phyloP scores from a whole-genome alignment of 495 filamentous ascomycete genomes.

The Penicillium flavigenum region DNA sequence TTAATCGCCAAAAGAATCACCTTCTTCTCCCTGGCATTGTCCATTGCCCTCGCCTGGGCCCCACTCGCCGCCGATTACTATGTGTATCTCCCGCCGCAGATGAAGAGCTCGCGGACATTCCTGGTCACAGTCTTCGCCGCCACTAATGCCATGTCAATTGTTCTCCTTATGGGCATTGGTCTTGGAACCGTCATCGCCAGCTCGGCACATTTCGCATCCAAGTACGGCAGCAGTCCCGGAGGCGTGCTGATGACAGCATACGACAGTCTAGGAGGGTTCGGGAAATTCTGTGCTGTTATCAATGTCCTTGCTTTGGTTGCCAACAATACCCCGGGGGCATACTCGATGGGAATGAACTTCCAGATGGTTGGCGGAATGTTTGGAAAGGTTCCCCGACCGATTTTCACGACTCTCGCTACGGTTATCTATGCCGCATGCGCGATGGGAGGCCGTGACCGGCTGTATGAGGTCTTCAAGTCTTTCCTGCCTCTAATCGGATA shows the following conservation, averaged over 20 bases:
- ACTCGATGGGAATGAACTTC: slow-evolving; percentile 71
- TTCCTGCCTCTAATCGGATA: slow-evolving; percentile 53
- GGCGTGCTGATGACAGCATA: slow-evolving; percentile 67
- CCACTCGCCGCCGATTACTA: slow-evolving; percentile 56
- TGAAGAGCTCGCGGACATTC: slow-evolving; percentile 45
- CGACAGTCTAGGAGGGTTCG: slow-evolving; percentile 60
- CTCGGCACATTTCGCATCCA: slow-evolving; percentile 50
- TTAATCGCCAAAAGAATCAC: slow-evolving; percentile 59
- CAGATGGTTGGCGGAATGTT: slow-evolving; percentile 66
- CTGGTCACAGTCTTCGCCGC: slow-evolving; percentile 51
- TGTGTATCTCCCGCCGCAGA: slow-evolving; percentile 55
- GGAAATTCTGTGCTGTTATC: slow-evolving; percentile 67
- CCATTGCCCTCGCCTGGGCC: slow-evolving; percentile 54
- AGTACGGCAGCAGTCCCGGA: slow-evolving; percentile 59
- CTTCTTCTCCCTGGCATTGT: slow-evolving; percentile 63
- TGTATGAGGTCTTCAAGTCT: slow-evolving; percentile 49
- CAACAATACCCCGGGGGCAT: slow-evolving; percentile 68
- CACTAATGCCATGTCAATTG: slow-evolving; percentile 51
- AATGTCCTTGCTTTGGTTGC: slow-evolving; percentile 67
- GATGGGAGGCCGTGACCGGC: slow-evolving; percentile 48
- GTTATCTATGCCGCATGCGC: slow-evolving; percentile 47
- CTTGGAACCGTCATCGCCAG: slow-evolving; percentile 59
- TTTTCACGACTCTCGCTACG: slow-evolving; percentile 55
- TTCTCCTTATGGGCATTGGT: slow-evolving; percentile 69
- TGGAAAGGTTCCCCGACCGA: slow-evolving; percentile 63